These are phyloP conservation scores for Stropharia rugosoannulata DNA, from an alignment of 768 basidiomycete species.

Conservation along the genomic window DNA sequence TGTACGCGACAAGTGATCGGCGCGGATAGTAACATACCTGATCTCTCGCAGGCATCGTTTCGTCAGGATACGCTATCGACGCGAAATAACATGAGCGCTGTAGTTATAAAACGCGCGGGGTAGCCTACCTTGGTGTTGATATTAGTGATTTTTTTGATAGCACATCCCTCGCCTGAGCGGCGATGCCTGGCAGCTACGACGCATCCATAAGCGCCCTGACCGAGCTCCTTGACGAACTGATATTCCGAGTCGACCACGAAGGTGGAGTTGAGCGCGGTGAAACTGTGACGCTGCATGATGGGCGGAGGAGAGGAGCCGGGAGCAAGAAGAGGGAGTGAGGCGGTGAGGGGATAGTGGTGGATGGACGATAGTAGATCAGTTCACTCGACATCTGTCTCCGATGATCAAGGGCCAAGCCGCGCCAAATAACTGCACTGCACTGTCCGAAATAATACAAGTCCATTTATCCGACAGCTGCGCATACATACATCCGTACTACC, in stretches of 20 bases:
- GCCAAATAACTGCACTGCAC: constrained; percentile 19
- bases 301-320: constrained; percentile 1
- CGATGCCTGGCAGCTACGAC: constrained; percentile 86
- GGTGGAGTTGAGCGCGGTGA: constrained; percentile 80
- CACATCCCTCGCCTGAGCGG: constrained; percentile 82
- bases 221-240: constrained; percentile 94
- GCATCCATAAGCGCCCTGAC: constrained; percentile 93
- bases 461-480: not conserved
- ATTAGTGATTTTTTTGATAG: constrained; percentile 96
- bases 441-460: not conserved
- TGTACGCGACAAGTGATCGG: not conserved
- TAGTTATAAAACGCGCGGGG: not conserved
- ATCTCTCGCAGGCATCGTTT: constrained; percentile 97
- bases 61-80: constrained; percentile 80
- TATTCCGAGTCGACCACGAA: constrained; percentile 90
- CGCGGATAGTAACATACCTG: constrained; percentile 48
- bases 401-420: constrained; percentile 19
- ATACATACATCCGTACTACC: too few relatives aligned
- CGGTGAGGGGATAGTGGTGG: constrained; percentile 1
- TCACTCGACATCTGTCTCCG: constrained; percentile 11
- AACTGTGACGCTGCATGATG: constrained; percentile 71
- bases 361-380: constrained; percentile 15
- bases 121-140: constrained; percentile 79
- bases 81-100: constrained; percentile 6
- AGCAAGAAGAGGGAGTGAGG: constrained; percentile 10